Evolutionary conservation across 2,329 filamentous ascomycete species (phyloP).

Genomic region (Epichloe glyceriae): DNA sequence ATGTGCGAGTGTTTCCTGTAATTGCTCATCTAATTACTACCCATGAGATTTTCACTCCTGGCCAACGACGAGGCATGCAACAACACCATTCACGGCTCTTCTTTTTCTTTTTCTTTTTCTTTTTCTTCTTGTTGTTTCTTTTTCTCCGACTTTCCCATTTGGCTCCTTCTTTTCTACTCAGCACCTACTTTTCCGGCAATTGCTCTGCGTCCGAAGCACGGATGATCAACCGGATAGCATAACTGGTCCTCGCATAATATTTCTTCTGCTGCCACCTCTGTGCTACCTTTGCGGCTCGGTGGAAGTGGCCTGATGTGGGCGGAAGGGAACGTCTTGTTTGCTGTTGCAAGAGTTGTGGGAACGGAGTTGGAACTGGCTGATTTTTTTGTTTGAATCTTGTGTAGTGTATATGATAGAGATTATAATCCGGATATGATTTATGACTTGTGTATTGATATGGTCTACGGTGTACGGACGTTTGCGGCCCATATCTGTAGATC

Average conservation of each 20-base stretch:
- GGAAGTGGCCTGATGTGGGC: not conserved
- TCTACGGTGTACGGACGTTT: too few species aligned
- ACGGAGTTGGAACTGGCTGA: not conserved
- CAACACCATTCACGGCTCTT: not conserved
- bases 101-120: not conserved
- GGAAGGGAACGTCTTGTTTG: not conserved
- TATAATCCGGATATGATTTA: not conserved
- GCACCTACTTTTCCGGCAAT: not conserved
- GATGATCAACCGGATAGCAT: not conserved
- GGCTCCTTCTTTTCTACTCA: not conserved
- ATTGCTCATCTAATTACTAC: too few species aligned
- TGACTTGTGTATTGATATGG: not conserved
- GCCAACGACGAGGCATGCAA: too few species aligned
- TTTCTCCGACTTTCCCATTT: not conserved
- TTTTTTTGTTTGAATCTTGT: not conserved
- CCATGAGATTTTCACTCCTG: too few species aligned
- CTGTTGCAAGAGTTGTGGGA: not conserved
- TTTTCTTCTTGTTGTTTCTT: not conserved
- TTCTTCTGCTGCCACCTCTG: not conserved
- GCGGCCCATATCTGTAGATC: too few species aligned
- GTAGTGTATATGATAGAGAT: conserved; percentile 1
- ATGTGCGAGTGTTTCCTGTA: too few species aligned
- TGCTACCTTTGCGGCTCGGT: not conserved
- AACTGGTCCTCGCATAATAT: not conserved
- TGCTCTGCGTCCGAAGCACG: not conserved